phyloP scores from a whole-genome alignment of 345 rosid genomes.

The Arabidopsis thaliana region DNA sequence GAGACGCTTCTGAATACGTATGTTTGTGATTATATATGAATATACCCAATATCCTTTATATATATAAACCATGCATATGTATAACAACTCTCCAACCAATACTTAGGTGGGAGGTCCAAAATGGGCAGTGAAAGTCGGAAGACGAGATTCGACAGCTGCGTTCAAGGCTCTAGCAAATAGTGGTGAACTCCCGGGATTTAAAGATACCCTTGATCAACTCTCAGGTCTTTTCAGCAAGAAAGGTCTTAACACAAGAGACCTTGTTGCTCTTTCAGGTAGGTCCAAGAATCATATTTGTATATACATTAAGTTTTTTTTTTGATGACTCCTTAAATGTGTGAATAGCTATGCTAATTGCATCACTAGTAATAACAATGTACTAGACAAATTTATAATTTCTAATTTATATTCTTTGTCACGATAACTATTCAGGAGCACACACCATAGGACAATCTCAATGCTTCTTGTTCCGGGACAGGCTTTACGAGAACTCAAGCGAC shows the following conservation, averaged over 20 bases:
- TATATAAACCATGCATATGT: not conserved
- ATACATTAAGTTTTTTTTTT: too few species aligned
- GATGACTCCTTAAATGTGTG: not conserved
- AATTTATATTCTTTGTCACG: not conserved
- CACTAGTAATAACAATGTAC: too few species aligned
- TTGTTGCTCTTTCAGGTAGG: constrained; percentile 46
- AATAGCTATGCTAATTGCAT: not conserved
- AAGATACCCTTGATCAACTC: constrained; percentile 24
- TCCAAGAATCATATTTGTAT: not conserved
- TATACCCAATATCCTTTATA: not conserved
- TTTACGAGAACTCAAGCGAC: constrained; percentile 51
- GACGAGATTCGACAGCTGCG: constrained; percentile 51
- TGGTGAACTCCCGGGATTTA: constrained; percentile 35
- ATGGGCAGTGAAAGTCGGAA: constrained; percentile 51
- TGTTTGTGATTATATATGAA: constrained; percentile 15
- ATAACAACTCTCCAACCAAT: not conserved
- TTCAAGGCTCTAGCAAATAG: constrained; percentile 30
- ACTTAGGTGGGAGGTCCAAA: constrained; percentile 55
- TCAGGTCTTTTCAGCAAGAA: constrained; percentile 32
- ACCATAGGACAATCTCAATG: constrained; percentile 62
- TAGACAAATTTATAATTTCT: too few species aligned
- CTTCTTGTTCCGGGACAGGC: constrained; percentile 47
- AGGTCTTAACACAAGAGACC: constrained; percentile 48
- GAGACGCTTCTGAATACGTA: constrained; percentile 51
- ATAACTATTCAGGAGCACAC: constrained; percentile 46